phyloP scores from a whole-genome alignment of 192 early-diverging fungal genomes.

The Coemansia sp. region DNA sequence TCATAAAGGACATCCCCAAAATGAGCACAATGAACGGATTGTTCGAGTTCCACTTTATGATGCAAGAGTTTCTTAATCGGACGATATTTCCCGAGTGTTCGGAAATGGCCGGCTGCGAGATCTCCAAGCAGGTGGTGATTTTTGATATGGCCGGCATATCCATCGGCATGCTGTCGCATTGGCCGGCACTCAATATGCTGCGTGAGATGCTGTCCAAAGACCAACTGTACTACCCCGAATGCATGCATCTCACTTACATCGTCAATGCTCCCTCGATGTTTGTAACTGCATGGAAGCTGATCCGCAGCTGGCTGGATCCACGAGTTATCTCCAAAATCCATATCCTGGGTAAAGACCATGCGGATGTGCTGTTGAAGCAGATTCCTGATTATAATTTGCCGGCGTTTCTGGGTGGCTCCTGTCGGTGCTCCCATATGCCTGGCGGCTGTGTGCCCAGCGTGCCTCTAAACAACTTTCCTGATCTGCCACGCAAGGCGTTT shows the following conservation, averaged over 20 bases:
- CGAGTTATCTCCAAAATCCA: slow-evolving; percentile 58
- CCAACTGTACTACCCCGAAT: slow-evolving; percentile 94
- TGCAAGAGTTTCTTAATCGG: slow-evolving; percentile 68
- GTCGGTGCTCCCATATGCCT: slow-evolving; percentile 70
- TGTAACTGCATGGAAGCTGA: slow-evolving; percentile 74
- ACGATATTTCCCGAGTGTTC: slow-evolving; percentile 78
- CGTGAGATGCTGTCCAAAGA: slow-evolving; percentile 77
- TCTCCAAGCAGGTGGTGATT: slow-evolving; percentile 85
- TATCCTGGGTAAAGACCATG: slow-evolving; percentile 64
- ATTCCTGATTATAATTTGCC: slow-evolving; percentile 69
- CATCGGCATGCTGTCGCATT: slow-evolving; percentile 63
- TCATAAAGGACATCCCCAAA: slow-evolving; percentile 64
- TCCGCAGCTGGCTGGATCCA: slow-evolving; percentile 76
- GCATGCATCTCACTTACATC: slow-evolving; percentile 85
- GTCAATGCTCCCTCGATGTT: slow-evolving; percentile 93
- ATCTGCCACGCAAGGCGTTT: slow-evolving; percentile 46
- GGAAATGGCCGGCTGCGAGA: slow-evolving; percentile 57
- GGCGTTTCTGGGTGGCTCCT: slow-evolving; percentile 66
- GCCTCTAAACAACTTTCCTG: slow-evolving; percentile 33
- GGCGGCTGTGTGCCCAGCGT: slow-evolving; percentile 60
- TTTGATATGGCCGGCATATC: slow-evolving; percentile 89
- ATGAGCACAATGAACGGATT: slow-evolving; percentile 61
- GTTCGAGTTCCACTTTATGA: slow-evolving; percentile 64
- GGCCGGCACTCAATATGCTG: slow-evolving; percentile 66
- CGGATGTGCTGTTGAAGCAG: slow-evolving; percentile 59